Conservation (phyloP, 768 basidiomycete species). For the Leccinum uliginosum region DNA sequence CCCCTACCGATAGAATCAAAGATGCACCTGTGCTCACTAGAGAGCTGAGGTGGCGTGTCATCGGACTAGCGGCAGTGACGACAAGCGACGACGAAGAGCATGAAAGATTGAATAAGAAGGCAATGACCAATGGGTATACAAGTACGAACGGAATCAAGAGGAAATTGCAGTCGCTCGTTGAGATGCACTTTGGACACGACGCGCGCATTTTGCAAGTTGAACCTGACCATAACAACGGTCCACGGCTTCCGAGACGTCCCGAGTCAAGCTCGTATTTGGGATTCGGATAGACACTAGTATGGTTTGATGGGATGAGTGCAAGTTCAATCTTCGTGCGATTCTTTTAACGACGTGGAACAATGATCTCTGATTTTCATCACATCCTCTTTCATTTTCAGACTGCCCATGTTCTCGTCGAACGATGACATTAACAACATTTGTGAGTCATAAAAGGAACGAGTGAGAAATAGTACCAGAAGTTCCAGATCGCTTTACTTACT, state of each 20-base stretch:
- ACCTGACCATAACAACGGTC: no score
- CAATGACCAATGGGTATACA: slow-evolving; percentile 24
- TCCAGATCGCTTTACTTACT: no score
- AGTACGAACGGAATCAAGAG: slow-evolving; percentile 34
- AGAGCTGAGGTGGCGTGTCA: slow-evolving; percentile 80
- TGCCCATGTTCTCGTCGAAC: no score
- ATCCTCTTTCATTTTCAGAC: no score
- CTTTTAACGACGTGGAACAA: slow-evolving; percentile 97
- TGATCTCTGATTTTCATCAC: no score
- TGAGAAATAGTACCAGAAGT: no score
- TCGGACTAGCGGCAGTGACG: slow-evolving; percentile 51
- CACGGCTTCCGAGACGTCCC: no score
- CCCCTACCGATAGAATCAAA: slow-evolving; percentile 74
- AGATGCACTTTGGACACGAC: slow-evolving; percentile 1
- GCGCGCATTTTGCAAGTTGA: slow-evolving; percentile 54
- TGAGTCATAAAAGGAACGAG: no score
- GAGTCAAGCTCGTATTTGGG: neutral
- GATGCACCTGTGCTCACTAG: slow-evolving; percentile 77
- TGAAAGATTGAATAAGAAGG: slow-evolving; percentile 22
- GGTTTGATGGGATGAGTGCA: slow-evolving; percentile 82
- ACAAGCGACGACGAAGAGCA: slow-evolving; percentile 65
- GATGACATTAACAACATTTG: no score
- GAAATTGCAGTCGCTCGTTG: slow-evolving; percentile 30
- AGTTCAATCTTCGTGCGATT: slow-evolving; percentile 90
- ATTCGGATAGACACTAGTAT: slow-evolving; percentile 7